Base-by-base conservation (phyloP, 257 asterid genomes). In the Echites panduratus region DNA sequence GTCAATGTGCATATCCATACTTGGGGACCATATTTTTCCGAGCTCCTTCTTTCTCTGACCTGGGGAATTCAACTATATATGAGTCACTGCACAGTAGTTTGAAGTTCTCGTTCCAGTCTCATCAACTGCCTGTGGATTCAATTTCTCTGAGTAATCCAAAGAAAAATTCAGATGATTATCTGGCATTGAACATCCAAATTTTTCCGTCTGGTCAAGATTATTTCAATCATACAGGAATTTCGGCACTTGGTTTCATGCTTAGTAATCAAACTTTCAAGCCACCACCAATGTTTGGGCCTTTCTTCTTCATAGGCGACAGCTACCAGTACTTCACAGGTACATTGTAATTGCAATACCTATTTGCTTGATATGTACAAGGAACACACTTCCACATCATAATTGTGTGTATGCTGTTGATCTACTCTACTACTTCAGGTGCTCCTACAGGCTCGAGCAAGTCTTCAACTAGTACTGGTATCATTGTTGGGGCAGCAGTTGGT, bases 241-340 rank as follows among this genome's bases (percentile, higher is more conserved):
- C 85, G 12, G 57, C 82, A 50, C 80, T 94, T 10, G 99, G 85
- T 5, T 86, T 88, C 76, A 78, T 70, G 64, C 87, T 94, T 9
- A 94, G 96, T 82, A 91, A 87, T 78, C 99, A 88, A 57, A 88
- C 90, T 40, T 89, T 94, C 87, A 88, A 91, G 85, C 97, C 97
- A 0, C 96, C 96, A 4, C 11, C 0, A 0, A 69, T 6, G 2
- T 94, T 94, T 76, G 99, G 97, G 69, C 97, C 99, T 38, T 94
- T 73, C 78, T 72, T 63, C 79, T 94, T 85, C 84, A 48, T 5
- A 10, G 97, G 74, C 40, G 75, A 78, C 65, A 38, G 0, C 19
- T 94, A 91, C 73, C 79, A 62, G 24, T 80, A 82, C 86, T 85
- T 88, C 53, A 53, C 78, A 49, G 95, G 96, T 89, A 85, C 76